These are phyloP conservation scores for Rauvolfia tetraphylla DNA, from an alignment of 257 asterid genomes.

Conservation along the genomic window DNA sequence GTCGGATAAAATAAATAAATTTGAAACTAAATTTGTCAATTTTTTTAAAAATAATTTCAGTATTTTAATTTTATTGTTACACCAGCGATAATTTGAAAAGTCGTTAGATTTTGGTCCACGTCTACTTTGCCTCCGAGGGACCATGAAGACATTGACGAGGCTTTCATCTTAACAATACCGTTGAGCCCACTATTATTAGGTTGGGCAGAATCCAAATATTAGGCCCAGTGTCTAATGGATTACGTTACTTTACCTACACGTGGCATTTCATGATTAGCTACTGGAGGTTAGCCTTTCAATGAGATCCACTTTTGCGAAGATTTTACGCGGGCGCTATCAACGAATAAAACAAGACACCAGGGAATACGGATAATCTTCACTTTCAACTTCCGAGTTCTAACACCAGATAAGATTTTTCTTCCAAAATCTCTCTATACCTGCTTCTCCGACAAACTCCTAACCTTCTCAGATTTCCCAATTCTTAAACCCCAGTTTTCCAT, in stretches of 20 bases:
- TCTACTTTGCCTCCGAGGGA: too few species aligned
- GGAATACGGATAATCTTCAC: slow-evolving; percentile 7
- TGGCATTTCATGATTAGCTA: slow-evolving; percentile 7
- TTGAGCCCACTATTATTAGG: background rate
- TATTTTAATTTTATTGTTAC: too few species aligned
- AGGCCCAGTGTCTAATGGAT: background rate
- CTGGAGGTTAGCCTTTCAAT: slow-evolving; percentile 11
- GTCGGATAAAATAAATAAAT: too few species aligned
- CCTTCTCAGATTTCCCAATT: background rate
- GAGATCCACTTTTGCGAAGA: background rate
- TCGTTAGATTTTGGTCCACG: too few species aligned
- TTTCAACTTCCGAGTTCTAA: background rate
- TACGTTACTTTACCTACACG: background rate
- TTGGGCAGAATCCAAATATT: background rate
- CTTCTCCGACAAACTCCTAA: too few species aligned
- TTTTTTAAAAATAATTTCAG: too few species aligned
- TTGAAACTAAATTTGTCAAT: too few species aligned
- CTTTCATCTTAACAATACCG: too few species aligned
- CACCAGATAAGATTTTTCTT: slow-evolving; percentile 14
- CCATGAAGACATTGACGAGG: too few species aligned
- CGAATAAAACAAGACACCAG: background rate
- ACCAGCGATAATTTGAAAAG: too few species aligned
- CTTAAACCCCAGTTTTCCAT: slow-evolving; percentile 3
- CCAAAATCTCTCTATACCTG: background rate
- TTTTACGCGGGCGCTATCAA: slow-evolving; percentile 18